Base-by-base conservation (phyloP, 768 basidiomycete species). In the Tremella mesenterica region DNA sequence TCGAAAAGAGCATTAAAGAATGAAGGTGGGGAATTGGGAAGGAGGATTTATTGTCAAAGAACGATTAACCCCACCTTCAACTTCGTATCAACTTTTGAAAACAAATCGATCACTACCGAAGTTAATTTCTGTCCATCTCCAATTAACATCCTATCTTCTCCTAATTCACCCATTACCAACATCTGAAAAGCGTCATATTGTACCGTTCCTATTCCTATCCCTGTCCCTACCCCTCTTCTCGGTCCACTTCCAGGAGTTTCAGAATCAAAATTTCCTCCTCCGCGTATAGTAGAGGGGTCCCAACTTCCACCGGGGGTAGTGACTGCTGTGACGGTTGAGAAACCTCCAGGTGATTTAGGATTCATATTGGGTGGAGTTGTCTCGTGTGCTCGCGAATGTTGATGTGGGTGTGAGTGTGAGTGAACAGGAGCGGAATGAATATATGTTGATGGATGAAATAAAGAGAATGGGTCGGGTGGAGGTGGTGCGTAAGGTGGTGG, bases 111-210 rank as follows among this genome's bases (percentile, higher is more conserved):
- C 16, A 65, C 28, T 23, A 54, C 48, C 13, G 62, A 54, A 3
- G 67, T 69, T 50, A 63, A 48, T 44, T 59, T 54, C 48, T 65
- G 67, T n/a, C 67, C 67, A 20, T 65, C 67, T 16, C 66, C 66
- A 5, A 65, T 54, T 28, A 68, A 47, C 8, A 54, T 57, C 52
- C 57, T 34, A 53, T 63, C 57, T 26, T n/a, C 28, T 6, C 60
- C 60, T 33, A 68, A 38, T 16, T 68, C 63, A 10, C 66, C 66
- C 18, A 56, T 48, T 3, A 68, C 51, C 21, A 52, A 56, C 23
- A 59, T 52, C 43, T 64, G 59, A 21, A 68, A 56, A 2, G 60
- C 63, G 39, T 68, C 66, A 33, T 50, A 27, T 29, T 57, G 55
- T 5, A 34, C 34, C 4, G 52, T 18, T 10, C 50, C 31, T 16